Evolutionary conservation across 768 basidiomycete species (phyloP).

Genomic region (Auricularia cornea): DNA sequence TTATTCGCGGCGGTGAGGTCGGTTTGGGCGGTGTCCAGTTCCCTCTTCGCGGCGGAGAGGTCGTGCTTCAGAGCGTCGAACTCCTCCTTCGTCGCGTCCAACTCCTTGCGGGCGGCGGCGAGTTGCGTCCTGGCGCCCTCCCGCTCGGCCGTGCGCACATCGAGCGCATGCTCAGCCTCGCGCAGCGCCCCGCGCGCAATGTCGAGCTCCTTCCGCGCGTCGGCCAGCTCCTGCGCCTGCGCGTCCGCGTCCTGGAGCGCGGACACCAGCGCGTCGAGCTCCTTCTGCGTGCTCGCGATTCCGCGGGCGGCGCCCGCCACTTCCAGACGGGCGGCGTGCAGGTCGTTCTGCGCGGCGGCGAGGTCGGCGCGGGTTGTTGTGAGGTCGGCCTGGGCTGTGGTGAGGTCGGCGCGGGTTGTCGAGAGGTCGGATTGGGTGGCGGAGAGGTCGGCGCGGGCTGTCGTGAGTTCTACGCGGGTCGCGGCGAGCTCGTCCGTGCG

Average conservation of each 20-base stretch:
- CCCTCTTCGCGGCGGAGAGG: no score
- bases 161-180: no score
- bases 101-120: no score
- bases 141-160: no score
- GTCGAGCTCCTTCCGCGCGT: no score
- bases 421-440: not conserved
- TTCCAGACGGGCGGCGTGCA: not conserved
- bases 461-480: not conserved
- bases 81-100: no score
- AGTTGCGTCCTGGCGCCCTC: no score
- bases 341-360: not conserved
- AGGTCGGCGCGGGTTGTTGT: not conserved
- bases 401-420: not conserved
- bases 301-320: not conserved
- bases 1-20: not conserved
- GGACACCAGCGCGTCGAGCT: not conserved
- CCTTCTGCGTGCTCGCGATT: not conserved
- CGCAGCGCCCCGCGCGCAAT: no score
- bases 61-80: no score
- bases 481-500: no score
- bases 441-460: not conserved
- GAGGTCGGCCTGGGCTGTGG: not conserved
- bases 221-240: no score
- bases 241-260: no score
- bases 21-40: not conserved